Evolutionary conservation across 148 eudicot genomes (phyloP).

Genomic region (Selenicereus undatus): DNA sequence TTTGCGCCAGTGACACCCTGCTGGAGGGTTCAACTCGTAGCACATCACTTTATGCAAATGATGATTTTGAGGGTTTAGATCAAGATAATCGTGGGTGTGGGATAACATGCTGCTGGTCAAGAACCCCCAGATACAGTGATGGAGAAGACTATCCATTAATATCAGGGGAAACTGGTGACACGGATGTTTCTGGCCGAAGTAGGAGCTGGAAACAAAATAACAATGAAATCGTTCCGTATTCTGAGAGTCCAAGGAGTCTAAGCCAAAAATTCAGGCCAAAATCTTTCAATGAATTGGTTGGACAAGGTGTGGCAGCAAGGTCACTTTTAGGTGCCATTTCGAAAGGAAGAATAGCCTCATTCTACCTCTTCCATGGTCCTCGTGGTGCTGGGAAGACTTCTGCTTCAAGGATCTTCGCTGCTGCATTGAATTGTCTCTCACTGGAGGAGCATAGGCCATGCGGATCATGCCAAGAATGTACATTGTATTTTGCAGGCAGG

Average conservation of each 20-base stretch:
- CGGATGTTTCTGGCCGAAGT: slow-evolving; percentile 36
- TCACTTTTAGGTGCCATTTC: slow-evolving; percentile 73
- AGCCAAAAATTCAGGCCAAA: slow-evolving; percentile 79
- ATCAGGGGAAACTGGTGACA: slow-evolving; percentile 42
- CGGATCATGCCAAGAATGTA: slow-evolving; percentile 79
- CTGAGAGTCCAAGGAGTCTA: slow-evolving; percentile 69
- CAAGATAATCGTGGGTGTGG: slow-evolving; percentile 59
- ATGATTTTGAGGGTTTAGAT: slow-evolving; percentile 47
- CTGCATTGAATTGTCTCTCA: slow-evolving; percentile 85
- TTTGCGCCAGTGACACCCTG: slow-evolving; percentile 41
- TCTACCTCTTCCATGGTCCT: slow-evolving; percentile 89
- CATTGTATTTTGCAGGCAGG: slow-evolving; percentile 70
- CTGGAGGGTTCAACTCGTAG: slow-evolving; percentile 45
- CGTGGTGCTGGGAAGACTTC: slow-evolving; percentile 91
- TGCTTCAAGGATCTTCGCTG: slow-evolving; percentile 86
- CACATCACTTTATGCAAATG: slow-evolving; percentile 44
- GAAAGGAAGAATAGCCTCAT: slow-evolving; percentile 52
- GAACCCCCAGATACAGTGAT: slow-evolving; percentile 56
- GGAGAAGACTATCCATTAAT: slow-evolving; percentile 64
- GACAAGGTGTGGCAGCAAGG: slow-evolving; percentile 58
- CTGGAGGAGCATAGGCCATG: slow-evolving; percentile 58
- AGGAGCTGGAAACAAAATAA: slow-evolving; percentile 39
- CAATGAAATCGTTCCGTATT: slow-evolving; percentile 35
- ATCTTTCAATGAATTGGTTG: slow-evolving; percentile 69
- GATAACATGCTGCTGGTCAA: slow-evolving; percentile 81